Evolutionary conservation across 495 filamentous ascomycete species (phyloP).

Genomic region (Lentithecium fluviatile): DNA sequence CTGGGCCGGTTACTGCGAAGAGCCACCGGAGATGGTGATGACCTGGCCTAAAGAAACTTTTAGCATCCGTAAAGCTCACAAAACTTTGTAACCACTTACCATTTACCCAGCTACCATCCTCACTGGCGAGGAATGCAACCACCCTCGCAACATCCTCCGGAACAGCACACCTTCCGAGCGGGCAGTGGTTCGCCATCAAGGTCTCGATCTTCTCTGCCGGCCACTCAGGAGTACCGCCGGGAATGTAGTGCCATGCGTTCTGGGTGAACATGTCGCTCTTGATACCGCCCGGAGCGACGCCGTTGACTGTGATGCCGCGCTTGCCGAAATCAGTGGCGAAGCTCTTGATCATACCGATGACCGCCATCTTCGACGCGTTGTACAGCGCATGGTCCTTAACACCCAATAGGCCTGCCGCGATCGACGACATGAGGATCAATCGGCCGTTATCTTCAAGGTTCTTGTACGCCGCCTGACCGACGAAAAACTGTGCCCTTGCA

Average conservation of each 20-base stretch:
- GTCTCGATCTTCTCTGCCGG: slow-evolving; percentile 47
- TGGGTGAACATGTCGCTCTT: slow-evolving; percentile 77
- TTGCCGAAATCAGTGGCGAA: slow-evolving; percentile 73
- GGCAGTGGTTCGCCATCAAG: slow-evolving; percentile 48
- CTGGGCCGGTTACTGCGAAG: slow-evolving; percentile 41
- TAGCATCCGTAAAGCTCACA: background rate
- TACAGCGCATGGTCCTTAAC: slow-evolving; percentile 74
- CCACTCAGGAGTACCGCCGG: slow-evolving; percentile 44
- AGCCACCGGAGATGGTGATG: slow-evolving; percentile 48
- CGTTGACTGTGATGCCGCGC: slow-evolving; percentile 73
- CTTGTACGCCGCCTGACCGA: slow-evolving; percentile 72
- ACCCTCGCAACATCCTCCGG: slow-evolving; percentile 61
- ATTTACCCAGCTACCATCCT: slow-evolving; percentile 62
- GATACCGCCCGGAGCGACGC: slow-evolving; percentile 72
- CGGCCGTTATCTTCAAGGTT: slow-evolving; percentile 66
- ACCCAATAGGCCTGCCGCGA: slow-evolving; percentile 55
- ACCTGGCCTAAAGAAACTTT: slow-evolving; percentile 40
- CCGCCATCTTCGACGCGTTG: slow-evolving; percentile 72
- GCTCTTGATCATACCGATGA: slow-evolving; percentile 74
- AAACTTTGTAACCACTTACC: slow-evolving; percentile 44
- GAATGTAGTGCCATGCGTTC: slow-evolving; percentile 64
- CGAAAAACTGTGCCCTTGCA: slow-evolving; percentile 78
- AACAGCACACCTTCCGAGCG: slow-evolving; percentile 55
- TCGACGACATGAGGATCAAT: slow-evolving; percentile 62
- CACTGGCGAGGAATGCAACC: slow-evolving; percentile 55